Evolutionary conservation across 2,329 filamentous ascomycete species (phyloP).

Genomic region (Fusarium heterosporum): DNA sequence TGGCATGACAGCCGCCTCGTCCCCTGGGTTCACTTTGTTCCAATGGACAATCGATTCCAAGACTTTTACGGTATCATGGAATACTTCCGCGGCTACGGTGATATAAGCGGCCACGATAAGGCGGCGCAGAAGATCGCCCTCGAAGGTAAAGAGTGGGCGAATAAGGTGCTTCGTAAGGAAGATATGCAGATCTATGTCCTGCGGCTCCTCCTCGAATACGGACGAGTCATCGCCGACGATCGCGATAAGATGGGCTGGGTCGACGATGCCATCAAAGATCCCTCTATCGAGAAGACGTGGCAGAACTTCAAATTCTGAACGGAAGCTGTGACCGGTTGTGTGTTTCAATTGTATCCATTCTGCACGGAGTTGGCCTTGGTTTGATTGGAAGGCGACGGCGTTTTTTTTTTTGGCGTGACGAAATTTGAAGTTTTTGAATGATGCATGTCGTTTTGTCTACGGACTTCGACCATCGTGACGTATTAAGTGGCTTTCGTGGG

Average conservation of each 20-base stretch:
- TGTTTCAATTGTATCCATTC: constrained; percentile 6
- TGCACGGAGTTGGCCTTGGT: constrained; percentile 39
- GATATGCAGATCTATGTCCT: constrained; percentile 80
- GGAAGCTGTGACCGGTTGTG: neutral
- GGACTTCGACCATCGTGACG: constrained; percentile 24
- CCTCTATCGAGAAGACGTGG: constrained; percentile 50
- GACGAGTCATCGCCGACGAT: constrained; percentile 63
- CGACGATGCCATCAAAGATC: constrained; percentile 58
- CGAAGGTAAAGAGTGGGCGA: constrained; percentile 75
- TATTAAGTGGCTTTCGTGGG: constrained; percentile 10
- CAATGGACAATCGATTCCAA: constrained; percentile 78
- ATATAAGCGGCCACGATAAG: constrained; percentile 62
- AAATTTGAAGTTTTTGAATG: constrained; percentile 5
- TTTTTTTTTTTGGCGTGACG: constrained; percentile 25
- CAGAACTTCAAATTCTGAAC: constrained; percentile 42
- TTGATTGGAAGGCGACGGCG: constrained; percentile 37
- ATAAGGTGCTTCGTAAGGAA: constrained; percentile 73
- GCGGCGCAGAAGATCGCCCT: constrained; percentile 73
- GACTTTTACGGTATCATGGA: constrained; percentile 80
- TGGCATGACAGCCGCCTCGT: constrained; percentile 83
- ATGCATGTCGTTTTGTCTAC: constrained; percentile 31
- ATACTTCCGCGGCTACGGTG: constrained; percentile 75
- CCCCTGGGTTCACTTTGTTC: constrained; percentile 84
- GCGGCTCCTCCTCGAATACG: constrained; percentile 73
- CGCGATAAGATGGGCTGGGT: constrained; percentile 68